Evolutionary conservation across 2,329 filamentous ascomycete genomes (phyloP), one percentile per base, ranked within the genome.

Genomic region (Neoscytalidium dimidiatum): DNA sequence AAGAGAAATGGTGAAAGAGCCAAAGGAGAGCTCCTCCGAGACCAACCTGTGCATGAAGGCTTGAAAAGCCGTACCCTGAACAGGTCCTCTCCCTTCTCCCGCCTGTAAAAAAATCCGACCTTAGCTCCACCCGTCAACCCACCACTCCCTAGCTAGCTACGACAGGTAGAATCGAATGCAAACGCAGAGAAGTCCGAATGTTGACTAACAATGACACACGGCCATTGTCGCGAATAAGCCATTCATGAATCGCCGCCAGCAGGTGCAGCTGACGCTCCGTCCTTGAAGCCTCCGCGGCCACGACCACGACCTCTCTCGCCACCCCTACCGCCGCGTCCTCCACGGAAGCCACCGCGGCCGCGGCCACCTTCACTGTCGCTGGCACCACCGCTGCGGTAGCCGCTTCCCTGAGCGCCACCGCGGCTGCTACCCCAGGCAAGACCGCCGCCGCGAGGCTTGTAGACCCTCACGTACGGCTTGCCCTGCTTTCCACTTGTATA

Each of bases 381-480:
- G 66, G 92, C 92, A 62, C 88, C 91, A 64, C 90, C 91, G 73
- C 92, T 96, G 71, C 92, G 89, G 81, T 97, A 97, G 66, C 92
- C 92, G 70, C 90, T 91, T n/a, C 81, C 76, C 68, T 83, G 83
- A 29, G 82, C 80, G 56, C 88, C 87, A 62, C 90, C 87, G 53
- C 90, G 85, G 69, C 83, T 82, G 76, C 85, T 90, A 52, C 88
- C 88, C 69, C 61, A 63, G 84, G 82, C 86, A 85, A 88, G 52
- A 79, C 78, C 77, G 67, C 74, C 70, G 67, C 74, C 70, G 65
- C 74, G 70, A 86, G 90, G 89, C 73, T 91, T 87, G 80, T 93
- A 97, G 73, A 93, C 86, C 82, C 93, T 93, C 67, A 96, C 88
- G 64, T 92, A 86, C 14, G 92, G 92, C 79, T 90, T 91, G 68